Evolutionary conservation across 2,329 filamentous ascomycete genomes (phyloP).

Genomic region (Botrytis deweyae): DNA sequence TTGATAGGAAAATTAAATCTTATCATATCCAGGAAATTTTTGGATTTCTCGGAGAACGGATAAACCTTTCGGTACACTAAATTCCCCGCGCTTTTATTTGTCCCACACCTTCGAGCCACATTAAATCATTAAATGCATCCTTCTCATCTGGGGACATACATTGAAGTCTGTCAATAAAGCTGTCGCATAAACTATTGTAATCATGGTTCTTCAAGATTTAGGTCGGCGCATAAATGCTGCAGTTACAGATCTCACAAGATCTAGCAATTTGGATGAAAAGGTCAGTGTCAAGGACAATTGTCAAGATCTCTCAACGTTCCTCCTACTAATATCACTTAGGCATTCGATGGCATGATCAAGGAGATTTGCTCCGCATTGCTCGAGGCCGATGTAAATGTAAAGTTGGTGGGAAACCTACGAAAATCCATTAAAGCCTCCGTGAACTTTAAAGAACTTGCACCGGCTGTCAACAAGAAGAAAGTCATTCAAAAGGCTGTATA

Average conservation of each 20-base stretch:
- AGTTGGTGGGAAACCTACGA: conserved; percentile 84
- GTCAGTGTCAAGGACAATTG: conserved; percentile 45
- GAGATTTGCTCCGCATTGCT: conserved; percentile 95
- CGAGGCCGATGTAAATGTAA: conserved; percentile 96
- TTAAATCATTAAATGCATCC: conserved; percentile 7
- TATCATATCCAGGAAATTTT: conserved; percentile 20
- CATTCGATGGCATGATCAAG: conserved; percentile 97
- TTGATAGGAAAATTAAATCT: conserved; percentile 16
- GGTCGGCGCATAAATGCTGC: conserved; percentile 98
- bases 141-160: not conserved
- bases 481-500: conserved; percentile 97
- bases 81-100: conserved; percentile 16
- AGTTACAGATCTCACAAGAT: conserved; percentile 87
- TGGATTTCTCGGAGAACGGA: conserved; percentile 15
- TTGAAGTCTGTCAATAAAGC: not conserved
- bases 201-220: conserved; percentile 98
- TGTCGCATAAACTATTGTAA: conserved; percentile 26
- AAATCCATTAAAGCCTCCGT: conserved; percentile 89
- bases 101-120: conserved; percentile 26
- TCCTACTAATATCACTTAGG: conserved; percentile 54
- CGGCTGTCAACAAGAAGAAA: conserved; percentile 96
- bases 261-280: conserved; percentile 95
- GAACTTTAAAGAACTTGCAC: conserved; percentile 90
- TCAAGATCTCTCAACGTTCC: conserved; percentile 8
- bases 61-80: conserved; percentile 17